Base-by-base conservation (phyloP, 2,329 filamentous ascomycete genomes). In the Botrytis pseudocinerea region DNA sequence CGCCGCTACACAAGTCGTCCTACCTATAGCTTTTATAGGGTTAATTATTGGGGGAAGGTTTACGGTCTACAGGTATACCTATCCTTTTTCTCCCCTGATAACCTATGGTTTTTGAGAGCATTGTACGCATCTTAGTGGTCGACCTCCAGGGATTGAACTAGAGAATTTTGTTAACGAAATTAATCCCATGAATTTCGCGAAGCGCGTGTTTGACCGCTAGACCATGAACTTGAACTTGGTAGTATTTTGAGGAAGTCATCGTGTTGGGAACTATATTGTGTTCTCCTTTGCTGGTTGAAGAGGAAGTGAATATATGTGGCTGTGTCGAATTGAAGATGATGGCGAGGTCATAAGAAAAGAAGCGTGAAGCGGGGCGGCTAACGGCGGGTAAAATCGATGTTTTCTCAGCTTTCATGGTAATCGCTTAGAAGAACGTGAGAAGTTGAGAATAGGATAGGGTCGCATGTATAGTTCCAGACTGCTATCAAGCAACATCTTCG, bases 181-280 rank as follows among this genome's bases (percentile, higher is more conserved):
- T 32, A 14, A 22, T 40, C 32, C 35, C 20, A 48, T 35, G 18
- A 18, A 48, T 25, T 28, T 16, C 57, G 69, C 59, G 16, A 70
- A 51, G 57, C 44, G 32, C 14, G 42, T 44, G 16, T 22, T 40
- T 44, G 69, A 70, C 69, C 40, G 48, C 44, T 70, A 18, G 42
- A 70, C 69, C 42, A 70, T 70, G 57, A 70, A 63, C 59, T 70
- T 70, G 44, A 65, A 48, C 62, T 70, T 70, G 42, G 35, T 51
- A 32, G 25, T 38, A 46, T 63, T 63, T 61, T 25, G 8, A 38
- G 44, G 28, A 7, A 65, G 6, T 1, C 12, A 25, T 60, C 25
- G 28, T 48, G 16, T 25, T 16, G 16, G 22, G 25, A 35, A 65
- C 22, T 35, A 48, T 65, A 65, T 65, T 32, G 38, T 32, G 10